Evolutionary conservation across 2,329 filamentous ascomycete genomes (phyloP), one percentile per base, ranked within the genome.

Genomic region (Geosmithia putterillii): DNA sequence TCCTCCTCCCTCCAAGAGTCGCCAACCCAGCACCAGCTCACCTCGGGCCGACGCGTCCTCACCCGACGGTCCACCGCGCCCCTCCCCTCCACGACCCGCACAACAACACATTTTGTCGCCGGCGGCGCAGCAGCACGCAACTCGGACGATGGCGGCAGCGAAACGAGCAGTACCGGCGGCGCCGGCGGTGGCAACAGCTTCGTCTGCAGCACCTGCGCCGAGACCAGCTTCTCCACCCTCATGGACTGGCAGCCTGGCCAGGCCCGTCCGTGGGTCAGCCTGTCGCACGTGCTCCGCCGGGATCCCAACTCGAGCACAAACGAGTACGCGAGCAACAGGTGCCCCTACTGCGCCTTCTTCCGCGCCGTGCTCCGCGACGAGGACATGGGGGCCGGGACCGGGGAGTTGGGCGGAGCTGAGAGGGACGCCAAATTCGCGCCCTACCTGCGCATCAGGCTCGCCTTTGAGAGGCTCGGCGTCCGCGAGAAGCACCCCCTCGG

Each of bases 341-440:
- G 61, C 42, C 61, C 61, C n/a, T 64, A 60, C 48, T 64, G 61
- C 47, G 53, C 56, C 44, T 64, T 64, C 48, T 63, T 64, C 45
- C 54, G 59, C 39, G 55, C 59, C 41, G 48, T 64, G 48, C 54
- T 63, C 18, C 57, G 55, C 14, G 35, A 20, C 15, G 14, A 20
- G 35, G 18, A 12, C 7, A 38, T 4, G 7, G 10, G 15, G 50
- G 47, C 17, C 32, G 37, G 25, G 21, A 21, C 9, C 17, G 37
- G 12, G 39, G 39, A 7, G 21, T 10, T 4, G 28, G 2, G 25
- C 10, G 28, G 28, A 32, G 5, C 6, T 4, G 28, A 60, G 17
- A 46, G 46, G 45, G 55, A 52, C 7, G 54, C 55, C 47, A 63
- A 58, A 41, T 63, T 61, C 40, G 60, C 60, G 8, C 61, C 61